Evolutionary conservation across 331 rosid genomes (phyloP), one percentile per base, ranked within the genome.

Genomic region (Saraca asoca): DNA sequence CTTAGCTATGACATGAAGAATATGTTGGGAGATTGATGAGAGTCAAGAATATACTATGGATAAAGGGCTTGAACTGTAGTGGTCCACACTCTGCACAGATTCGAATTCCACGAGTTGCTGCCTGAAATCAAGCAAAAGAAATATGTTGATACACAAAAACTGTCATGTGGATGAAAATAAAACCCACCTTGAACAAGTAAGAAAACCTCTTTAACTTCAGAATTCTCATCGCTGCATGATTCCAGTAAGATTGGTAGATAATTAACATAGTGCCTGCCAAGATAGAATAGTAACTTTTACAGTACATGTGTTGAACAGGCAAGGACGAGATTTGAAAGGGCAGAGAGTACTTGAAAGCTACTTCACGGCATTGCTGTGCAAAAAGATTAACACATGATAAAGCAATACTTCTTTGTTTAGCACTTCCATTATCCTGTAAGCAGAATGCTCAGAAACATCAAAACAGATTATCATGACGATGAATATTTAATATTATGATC

Each of bases 31-130:
- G 41, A 68, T 31, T 31, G 20, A 59, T 46, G 50, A 48, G 44
- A 56, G 37, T 44, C 65, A 60, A 56, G 29, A 46, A 41, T 37
- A 45, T 77, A 77, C 85, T 66, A 6, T 65, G 42, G 75, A 77
- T 46, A 57, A 73, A 69, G 64, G 75, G 78, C 72, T 81, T 73
- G 42, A 77, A 70, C 51, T 66, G 60, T 0, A 31, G 62, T 54
- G 78, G 54, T 56, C 82, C 85, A 65, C 51, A 68, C 62, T 81
- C 85, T 1, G 75, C 85, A 61, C 53, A 73, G 29, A 81, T 69
- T 55, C 82, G 69, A 74, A 81, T 69, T 65, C 82, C 82, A 18
- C 75, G 59, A 7, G 34, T 53, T 41, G 78, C 80, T 29, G 77
- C 85, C 85, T 80, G 77, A 78, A 68, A 76, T 9, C 5, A 16